Evolutionary conservation across 495 filamentous ascomycete species (phyloP).

Genomic region (Penicillium riverlandense): DNA sequence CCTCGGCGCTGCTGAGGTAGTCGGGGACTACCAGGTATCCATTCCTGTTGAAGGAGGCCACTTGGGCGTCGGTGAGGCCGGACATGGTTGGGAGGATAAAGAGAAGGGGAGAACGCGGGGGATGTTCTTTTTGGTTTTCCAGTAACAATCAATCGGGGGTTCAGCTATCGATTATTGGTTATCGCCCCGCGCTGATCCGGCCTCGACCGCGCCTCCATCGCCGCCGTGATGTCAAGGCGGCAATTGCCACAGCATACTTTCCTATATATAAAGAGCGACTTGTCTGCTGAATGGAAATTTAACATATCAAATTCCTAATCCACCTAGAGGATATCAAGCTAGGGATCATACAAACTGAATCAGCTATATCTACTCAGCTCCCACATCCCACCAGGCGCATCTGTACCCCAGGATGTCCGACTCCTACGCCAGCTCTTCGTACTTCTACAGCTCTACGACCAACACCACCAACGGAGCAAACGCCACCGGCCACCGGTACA

Average conservation of each 20-base stretch:
- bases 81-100: constrained; percentile 12
- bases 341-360: background rate
- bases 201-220: too few relatives aligned
- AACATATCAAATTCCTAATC: too few relatives aligned
- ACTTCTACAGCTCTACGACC: constrained; percentile 27
- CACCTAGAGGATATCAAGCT: too few relatives aligned
- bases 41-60: constrained; percentile 65
- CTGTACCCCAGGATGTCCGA: constrained; percentile 11
- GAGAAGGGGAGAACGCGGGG: background rate
- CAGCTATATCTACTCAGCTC: constrained; percentile 1
- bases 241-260: too few relatives aligned
- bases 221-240: too few relatives aligned
- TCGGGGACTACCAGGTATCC: constrained; percentile 86
- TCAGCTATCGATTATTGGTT: too few relatives aligned
- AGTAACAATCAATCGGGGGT: too few relatives aligned
- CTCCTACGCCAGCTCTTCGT: constrained; percentile 20
- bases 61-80: constrained; percentile 65
- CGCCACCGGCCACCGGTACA: constrained; percentile 28
- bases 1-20: constrained; percentile 59
- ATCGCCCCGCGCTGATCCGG: too few relatives aligned
- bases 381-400: constrained; percentile 4
- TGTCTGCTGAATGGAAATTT: too few relatives aligned
- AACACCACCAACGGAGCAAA: constrained; percentile 15
- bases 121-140: too few relatives aligned
- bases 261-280: too few relatives aligned